Conservation (phyloP, 179 eudicot species). For the Beta corolliflora region DNA sequence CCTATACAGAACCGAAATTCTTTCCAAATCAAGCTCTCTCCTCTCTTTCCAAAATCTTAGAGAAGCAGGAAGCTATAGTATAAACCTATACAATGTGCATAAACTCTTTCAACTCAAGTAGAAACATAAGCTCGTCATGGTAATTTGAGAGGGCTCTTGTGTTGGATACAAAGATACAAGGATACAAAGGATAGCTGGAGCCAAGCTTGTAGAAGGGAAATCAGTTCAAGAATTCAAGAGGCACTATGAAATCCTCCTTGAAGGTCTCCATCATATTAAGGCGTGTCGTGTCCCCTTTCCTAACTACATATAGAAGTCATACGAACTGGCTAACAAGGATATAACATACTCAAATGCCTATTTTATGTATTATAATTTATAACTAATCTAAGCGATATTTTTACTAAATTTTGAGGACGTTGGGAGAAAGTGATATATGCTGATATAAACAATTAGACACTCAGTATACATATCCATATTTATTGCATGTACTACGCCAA, state of each 20-base stretch:
- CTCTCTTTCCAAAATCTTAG: slow-evolving; percentile 6
- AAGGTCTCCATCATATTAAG: slow-evolving; percentile 34
- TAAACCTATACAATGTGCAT: slow-evolving; percentile 34
- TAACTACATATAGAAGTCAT: slow-evolving; percentile 22
- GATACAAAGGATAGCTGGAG: slow-evolving; percentile 38
- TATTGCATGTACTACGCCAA: slow-evolving; percentile 19
- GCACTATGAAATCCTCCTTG: slow-evolving; percentile 42
- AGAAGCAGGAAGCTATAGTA: slow-evolving; percentile 8
- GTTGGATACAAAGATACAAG: slow-evolving; percentile 30
- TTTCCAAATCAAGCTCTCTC: background rate
- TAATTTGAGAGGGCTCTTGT: slow-evolving; percentile 42
- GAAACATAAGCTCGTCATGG: slow-evolving; percentile 32
- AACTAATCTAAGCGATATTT: too few relatives aligned
- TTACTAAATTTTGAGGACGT: too few relatives aligned
- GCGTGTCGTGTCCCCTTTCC: slow-evolving; percentile 34
- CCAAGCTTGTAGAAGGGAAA: slow-evolving; percentile 38
- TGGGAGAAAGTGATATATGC: background rate
- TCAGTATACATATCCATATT: background rate
- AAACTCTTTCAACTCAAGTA: slow-evolving; percentile 21
- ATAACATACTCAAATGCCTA: background rate
- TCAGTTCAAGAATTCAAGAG: slow-evolving; percentile 35
- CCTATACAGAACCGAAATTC: too few relatives aligned
- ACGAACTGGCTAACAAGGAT: background rate
- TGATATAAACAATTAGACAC: background rate
- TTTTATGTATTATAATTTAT: too few relatives aligned